Percentiles rank a stretch among this genome's conserved stretches.
Evolutionary conservation across 176 grass and related monocot species (phyloP).

Genomic region (Chloris gayana): DNA sequence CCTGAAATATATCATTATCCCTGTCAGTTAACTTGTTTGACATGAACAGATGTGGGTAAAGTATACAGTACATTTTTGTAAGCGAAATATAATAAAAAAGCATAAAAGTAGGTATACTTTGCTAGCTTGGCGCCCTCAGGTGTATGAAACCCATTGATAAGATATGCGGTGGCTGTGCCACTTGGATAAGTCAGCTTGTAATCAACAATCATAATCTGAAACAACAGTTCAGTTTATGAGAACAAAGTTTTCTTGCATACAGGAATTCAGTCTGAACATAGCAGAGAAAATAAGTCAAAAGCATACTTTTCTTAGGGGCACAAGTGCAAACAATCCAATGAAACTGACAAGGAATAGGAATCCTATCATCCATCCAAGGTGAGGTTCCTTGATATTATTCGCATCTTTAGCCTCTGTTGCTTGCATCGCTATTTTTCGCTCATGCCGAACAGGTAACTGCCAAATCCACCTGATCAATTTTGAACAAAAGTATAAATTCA

Average conservation of each 20-base stretch:
- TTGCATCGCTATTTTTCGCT: constrained; percentile 68
- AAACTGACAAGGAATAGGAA: constrained; percentile 92
- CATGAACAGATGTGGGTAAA: neutral
- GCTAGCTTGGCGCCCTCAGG: constrained; percentile 72
- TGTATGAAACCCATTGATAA: constrained; percentile 78
- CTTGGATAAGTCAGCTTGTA: constrained; percentile 78
- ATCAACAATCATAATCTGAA: constrained; percentile 94
- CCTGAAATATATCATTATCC: constrained; percentile 45
- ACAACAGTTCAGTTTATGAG: constrained; percentile 20
- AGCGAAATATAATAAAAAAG: constrained; percentile 17
- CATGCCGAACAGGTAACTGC: constrained; percentile 91
- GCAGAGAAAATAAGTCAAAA: constrained; percentile 16
- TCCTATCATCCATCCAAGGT: constrained; percentile 90
- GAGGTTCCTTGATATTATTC: constrained; percentile 73
- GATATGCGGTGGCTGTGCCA: constrained; percentile 74
- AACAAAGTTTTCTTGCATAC: constrained; percentile 31
- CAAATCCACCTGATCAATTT: constrained; percentile 81
- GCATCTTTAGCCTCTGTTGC: constrained; percentile 65
- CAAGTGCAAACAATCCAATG: constrained; percentile 81
- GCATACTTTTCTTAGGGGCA: constrained; percentile 86
- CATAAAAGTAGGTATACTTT: constrained; percentile 52
- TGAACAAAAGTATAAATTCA: neutral
- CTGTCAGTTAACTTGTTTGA: constrained; percentile 3
- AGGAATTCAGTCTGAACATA: constrained; percentile 19
- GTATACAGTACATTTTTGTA: neutral